Conservation (phyloP, 2,329 filamentous ascomycete genomes). For the Talaromyces atroroseus region DNA sequence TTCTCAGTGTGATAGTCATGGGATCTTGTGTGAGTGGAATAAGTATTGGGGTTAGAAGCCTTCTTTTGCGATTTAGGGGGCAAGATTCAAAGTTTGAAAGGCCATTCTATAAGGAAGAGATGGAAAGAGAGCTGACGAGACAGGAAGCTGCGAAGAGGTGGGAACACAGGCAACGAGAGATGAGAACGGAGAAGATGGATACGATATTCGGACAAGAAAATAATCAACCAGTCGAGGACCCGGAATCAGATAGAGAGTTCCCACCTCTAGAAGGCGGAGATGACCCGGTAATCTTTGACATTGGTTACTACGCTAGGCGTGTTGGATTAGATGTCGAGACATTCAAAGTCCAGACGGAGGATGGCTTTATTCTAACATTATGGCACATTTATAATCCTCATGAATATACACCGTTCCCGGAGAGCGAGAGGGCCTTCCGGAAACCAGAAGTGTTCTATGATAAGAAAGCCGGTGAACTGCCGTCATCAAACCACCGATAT, state of each 20-base stretch:
- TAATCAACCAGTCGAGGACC: conserved; percentile 25
- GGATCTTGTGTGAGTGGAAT: conserved; percentile 67
- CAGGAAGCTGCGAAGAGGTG: conserved; percentile 58
- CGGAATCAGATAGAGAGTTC: conserved; percentile 47
- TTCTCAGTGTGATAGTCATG: conserved; percentile 69
- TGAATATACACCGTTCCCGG: conserved; percentile 57
- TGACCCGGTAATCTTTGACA: conserved; percentile 72
- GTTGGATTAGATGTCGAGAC: conserved; percentile 82
- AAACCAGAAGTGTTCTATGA: conserved; percentile 60
- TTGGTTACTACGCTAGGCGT: conserved; percentile 77
- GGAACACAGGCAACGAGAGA: conserved; percentile 41
- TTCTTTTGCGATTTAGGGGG: conserved; percentile 53
- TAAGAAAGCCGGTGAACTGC: conserved; percentile 24
- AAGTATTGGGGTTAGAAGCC: conserved; percentile 45
- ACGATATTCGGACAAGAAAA: conserved; percentile 38
- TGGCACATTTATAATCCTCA: conserved; percentile 86
- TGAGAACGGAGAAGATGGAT: conserved; percentile 35
- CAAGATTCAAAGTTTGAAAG: conserved; percentile 56
- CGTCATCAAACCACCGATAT: conserved; percentile 45
- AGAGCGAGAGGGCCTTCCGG: conserved; percentile 39
- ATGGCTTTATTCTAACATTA: conserved; percentile 82
- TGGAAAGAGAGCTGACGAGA: conserved; percentile 52
- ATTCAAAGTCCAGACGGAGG: conserved; percentile 83
- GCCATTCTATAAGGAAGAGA: conserved; percentile 70
- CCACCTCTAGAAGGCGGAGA: conserved; percentile 71